A percentile compares a stretch with the other conserved stretches of the same genome.
Evolutionary conservation across 164 flowering plant species (phyloP).

Genomic region (grape (Vitis vinifera)): DNA sequence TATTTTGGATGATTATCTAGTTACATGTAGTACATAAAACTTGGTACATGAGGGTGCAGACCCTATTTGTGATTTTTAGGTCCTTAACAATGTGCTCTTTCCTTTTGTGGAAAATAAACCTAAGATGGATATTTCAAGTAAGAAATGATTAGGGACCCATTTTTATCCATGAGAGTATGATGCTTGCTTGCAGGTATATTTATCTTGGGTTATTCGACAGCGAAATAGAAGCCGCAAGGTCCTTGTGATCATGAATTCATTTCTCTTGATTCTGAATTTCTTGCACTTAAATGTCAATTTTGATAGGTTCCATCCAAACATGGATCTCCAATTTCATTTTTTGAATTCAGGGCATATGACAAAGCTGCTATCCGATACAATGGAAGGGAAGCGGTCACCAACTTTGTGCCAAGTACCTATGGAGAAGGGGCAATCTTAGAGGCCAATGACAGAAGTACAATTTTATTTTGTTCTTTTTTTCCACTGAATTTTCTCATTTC

Average conservation of each 20-base stretch:
- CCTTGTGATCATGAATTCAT: conserved; percentile 39
- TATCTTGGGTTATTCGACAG: conserved; percentile 91
- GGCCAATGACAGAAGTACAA: conserved; percentile 34
- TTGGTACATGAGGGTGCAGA: too few species aligned
- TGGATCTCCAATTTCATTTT: conserved; percentile 21
- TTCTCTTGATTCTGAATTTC: conserved; percentile 10
- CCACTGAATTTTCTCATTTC: not conserved
- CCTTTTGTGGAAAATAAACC: too few species aligned
- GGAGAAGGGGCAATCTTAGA: conserved; percentile 37
- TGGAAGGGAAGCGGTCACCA: conserved; percentile 76
- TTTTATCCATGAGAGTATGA: conserved; percentile 20
- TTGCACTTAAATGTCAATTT: not conserved
- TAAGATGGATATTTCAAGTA: not conserved
- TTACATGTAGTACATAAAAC: too few species aligned
- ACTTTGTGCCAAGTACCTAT: conserved; percentile 61
- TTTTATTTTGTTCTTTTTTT: not conserved
- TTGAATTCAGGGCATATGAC: conserved; percentile 74
- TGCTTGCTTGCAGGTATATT: conserved; percentile 75
- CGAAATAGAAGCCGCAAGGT: conserved; percentile 95
- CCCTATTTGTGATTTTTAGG: too few species aligned
- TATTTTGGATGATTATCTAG: not conserved
- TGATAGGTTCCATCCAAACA: conserved; percentile 19
- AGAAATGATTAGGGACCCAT: conserved; percentile 7
- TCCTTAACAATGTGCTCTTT: too few species aligned
- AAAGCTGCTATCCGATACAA: conserved; percentile 66